A percentile compares a stretch with the other conserved stretches of the same genome.
Evolutionary conservation across 768 basidiomycete species (phyloP).

Genomic region (Lyophyllum decastes): DNA sequence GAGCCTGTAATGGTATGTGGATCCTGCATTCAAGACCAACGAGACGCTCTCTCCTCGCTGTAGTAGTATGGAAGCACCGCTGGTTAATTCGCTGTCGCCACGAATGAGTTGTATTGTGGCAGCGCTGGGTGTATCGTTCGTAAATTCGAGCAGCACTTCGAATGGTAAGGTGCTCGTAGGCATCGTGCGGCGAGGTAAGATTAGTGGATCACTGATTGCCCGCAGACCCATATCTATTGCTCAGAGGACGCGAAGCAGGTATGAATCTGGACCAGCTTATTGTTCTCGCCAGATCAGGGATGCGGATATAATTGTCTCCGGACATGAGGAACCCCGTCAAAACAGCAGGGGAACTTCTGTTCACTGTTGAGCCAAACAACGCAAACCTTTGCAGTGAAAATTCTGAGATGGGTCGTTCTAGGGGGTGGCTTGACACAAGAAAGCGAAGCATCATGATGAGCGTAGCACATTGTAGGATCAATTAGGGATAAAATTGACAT

Average conservation of each 20-base stretch:
- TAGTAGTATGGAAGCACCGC: constrained; percentile 38
- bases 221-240: constrained; percentile 15
- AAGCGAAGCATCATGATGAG: background rate
- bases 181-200: constrained; percentile 25
- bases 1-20: constrained; percentile 47
- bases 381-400: no score
- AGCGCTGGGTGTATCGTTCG: constrained; percentile 45
- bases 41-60: constrained; percentile 43
- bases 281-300: constrained; percentile 30
- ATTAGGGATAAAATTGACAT: background rate
- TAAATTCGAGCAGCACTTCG: constrained; percentile 53
- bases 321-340: constrained; percentile 9
- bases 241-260: constrained; percentile 8
- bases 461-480: background rate
- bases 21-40: constrained; percentile 49
- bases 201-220: constrained; percentile 8
- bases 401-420: no score
- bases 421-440: no score
- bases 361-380: background rate
- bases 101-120: constrained; percentile 41
- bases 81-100: constrained; percentile 25
- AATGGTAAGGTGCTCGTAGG: constrained; percentile 53
- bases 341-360: background rate
- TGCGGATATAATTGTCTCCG: constrained; percentile 13
- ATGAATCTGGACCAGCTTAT: constrained; percentile 25